Evolutionary conservation across 2,329 filamentous ascomycete genomes (phyloP).

Genomic region (Annulohypoxylon truncatum): DNA sequence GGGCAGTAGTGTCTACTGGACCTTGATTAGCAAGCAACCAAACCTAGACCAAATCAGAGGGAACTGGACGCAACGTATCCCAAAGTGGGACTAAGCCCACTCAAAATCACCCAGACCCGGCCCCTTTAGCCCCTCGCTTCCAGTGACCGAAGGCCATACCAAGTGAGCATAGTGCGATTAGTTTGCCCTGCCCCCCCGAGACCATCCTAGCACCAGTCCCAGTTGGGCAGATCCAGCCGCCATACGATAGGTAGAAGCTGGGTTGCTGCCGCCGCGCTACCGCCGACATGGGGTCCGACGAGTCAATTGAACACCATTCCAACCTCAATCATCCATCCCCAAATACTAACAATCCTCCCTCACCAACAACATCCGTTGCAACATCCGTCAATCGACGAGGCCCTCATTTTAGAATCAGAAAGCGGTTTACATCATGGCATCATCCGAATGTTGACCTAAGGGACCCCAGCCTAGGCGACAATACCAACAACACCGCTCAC

Average conservation of each 20-base stretch:
- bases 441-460: constrained; percentile 45
- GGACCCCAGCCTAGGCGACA: constrained; percentile 36
- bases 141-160: constrained; percentile 23
- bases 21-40: constrained; percentile 38
- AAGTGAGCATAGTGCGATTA: constrained; percentile 27
- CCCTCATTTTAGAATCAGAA: constrained; percentile 48
- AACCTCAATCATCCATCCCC: constrained; percentile 41
- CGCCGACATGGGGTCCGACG: constrained; percentile 42
- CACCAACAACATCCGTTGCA: constrained; percentile 43
- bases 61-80: constrained; percentile 32
- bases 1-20: not conserved
- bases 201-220: constrained; percentile 17
- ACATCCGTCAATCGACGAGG: constrained; percentile 41
- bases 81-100: constrained; percentile 34
- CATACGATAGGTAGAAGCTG: constrained; percentile 16
- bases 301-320: constrained; percentile 44
- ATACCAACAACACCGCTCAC: constrained; percentile 29
- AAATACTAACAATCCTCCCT: constrained; percentile 36
- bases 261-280: constrained; percentile 34
- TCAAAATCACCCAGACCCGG: constrained; percentile 15
- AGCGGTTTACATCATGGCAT: constrained; percentile 52
- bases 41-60: not conserved
- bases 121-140: constrained; percentile 37
- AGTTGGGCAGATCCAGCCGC: constrained; percentile 33
- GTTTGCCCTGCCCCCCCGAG: constrained; percentile 15